Evolutionary conservation across 495 filamentous ascomycete species (phyloP).

Genomic region (Xylaria scruposa): DNA sequence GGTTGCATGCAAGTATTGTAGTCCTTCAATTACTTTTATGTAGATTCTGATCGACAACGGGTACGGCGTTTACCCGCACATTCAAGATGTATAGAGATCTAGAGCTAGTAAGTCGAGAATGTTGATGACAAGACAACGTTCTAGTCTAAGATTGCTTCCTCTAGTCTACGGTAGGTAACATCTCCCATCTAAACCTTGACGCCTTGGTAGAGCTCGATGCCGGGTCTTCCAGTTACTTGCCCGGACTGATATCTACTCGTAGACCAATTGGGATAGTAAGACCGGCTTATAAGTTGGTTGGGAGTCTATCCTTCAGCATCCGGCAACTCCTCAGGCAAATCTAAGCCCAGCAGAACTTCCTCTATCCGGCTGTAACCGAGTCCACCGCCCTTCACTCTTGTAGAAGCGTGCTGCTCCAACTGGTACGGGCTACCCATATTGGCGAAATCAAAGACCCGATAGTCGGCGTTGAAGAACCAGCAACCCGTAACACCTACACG

Average conservation of each 20-base stretch:
- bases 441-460: constrained; percentile 65
- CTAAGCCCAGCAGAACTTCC: constrained; percentile 35
- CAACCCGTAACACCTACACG: constrained; percentile 52
- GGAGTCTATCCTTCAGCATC: constrained; percentile 24
- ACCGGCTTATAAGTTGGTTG: not conserved
- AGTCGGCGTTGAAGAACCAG: constrained; percentile 65
- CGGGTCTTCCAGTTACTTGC: not conserved
- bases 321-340: constrained; percentile 37
- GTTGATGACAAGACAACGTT: not conserved
- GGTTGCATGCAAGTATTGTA: not conserved
- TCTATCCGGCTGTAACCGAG: constrained; percentile 40
- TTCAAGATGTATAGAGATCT: not conserved
- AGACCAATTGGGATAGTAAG: not conserved
- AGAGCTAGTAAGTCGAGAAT: not conserved
- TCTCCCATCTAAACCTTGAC: constrained; percentile 1
- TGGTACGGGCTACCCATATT: constrained; percentile 36
- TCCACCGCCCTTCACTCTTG: constrained; percentile 43
- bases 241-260: not conserved
- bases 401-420: constrained; percentile 52
- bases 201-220: not conserved
- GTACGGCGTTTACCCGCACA: not conserved
- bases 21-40: not conserved
- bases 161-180: not conserved
- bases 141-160: not conserved
- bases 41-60: constrained; percentile 5